Base-by-base conservation (phyloP, 2,329 filamentous ascomycete genomes). In the Davidsoniella virescens region DNA sequence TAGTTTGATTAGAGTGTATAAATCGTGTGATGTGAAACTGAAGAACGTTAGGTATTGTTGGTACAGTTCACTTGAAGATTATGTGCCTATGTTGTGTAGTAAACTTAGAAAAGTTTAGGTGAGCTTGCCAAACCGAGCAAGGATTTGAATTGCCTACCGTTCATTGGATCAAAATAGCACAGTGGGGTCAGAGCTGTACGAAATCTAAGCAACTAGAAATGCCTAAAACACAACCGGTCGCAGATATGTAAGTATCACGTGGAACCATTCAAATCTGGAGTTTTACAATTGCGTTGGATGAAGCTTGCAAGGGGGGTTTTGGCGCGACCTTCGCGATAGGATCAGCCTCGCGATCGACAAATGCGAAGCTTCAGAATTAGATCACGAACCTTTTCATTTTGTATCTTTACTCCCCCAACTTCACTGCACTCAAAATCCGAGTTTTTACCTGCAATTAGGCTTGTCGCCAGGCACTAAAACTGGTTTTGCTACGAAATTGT, bases 251-350 rank as follows among this genome's bases (percentile, higher is more conserved):
- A 8, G 0, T 23, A 10, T 26, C 18, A 29, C 41, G 41, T 43
- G 41, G 29, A 33, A 12, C 7, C 12, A 33, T 33, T 23, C 29
- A 33, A 9, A 33, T 33, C 29, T 8, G 29, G 29, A 16, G 36
- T 45, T 25, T 17, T 33, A 33, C 26, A 25, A 33, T 45, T 25
- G 20, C 29, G 43, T 45, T 45, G 14, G 23, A 25, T 41, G 16
- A 10, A 29, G 29, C 16, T 50, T n/a, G 42, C 46, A 25, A 43
- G 49, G 33, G 20, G 33, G 38, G 17, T 23, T 42, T 36, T 17
- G 45, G 50, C 50, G 50, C 50, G 50, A 48, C 33, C 44, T 36
- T 52, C 50, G 40, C 45, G 50, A 52, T 52, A 20, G 49, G 50
- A 52, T 52, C 46, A 52, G 50, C 50, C 50, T 52, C 50, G 50